Conservation (phyloP, 2,329 filamentous ascomycete genomes). For the Bipolaris victoriae region DNA sequence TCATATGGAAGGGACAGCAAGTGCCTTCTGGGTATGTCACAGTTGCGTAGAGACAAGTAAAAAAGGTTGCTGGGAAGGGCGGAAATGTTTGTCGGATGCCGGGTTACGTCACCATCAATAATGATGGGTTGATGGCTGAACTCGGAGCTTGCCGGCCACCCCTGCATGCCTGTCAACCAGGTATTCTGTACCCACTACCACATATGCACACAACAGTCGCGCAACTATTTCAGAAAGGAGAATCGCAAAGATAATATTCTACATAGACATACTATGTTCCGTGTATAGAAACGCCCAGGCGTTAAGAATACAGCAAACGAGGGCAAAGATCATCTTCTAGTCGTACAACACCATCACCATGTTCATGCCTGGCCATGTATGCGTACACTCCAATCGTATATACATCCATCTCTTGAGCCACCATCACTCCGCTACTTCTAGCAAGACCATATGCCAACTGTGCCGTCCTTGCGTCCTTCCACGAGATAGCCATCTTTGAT, state of each 20-base stretch:
- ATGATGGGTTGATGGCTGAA: not conserved
- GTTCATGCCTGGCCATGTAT: conserved; percentile 19
- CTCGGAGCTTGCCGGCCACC: not conserved
- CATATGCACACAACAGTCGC: no score
- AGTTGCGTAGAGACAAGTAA: conserved; percentile 1
- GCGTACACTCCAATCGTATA: conserved; percentile 17
- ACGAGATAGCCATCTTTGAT: conserved; percentile 94
- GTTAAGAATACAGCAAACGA: not conserved
- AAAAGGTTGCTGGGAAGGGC: conserved; percentile 3
- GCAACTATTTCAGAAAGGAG: not conserved
- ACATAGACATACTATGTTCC: not conserved
- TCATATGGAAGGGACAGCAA: conserved; percentile 10
- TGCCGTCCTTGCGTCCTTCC: conserved; percentile 85
- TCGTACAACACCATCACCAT: conserved; percentile 21
- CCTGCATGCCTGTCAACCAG: not conserved
- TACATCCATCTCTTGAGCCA: conserved; percentile 13
- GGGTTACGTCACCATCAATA: conserved; percentile 26
- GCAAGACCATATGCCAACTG: conserved; percentile 81
- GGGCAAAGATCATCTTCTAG: not conserved
- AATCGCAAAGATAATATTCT: not conserved
- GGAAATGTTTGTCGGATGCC: conserved; percentile 26
- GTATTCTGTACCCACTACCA: not conserved
- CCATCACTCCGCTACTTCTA: conserved; percentile 16
- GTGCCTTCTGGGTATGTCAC: conserved; percentile 1
- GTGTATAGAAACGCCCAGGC: not conserved